These are phyloP conservation scores for Echites panduratus DNA, from an alignment of 257 asterid genomes.

Conservation along the genomic window DNA sequence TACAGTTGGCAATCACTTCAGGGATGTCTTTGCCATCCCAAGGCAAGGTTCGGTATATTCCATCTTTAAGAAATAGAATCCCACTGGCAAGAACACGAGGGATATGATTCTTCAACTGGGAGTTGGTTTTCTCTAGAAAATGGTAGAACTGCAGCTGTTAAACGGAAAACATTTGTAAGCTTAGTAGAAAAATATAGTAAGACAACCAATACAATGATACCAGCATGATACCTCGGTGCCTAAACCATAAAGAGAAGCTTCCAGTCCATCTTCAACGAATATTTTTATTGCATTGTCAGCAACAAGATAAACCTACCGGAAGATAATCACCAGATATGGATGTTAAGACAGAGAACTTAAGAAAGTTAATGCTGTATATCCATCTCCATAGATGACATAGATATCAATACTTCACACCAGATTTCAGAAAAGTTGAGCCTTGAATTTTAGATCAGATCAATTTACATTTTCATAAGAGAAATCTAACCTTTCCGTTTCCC, in stretches of 20 bases:
- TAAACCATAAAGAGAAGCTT: conserved; percentile 74
- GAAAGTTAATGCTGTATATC: not conserved
- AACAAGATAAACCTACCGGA: conserved; percentile 64
- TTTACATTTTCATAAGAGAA: not conserved
- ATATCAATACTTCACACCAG: not conserved
- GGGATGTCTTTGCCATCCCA: conserved; percentile 92
- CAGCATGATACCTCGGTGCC: conserved; percentile 78
- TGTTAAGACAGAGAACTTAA: not conserved
- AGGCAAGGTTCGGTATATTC: conserved; percentile 44
- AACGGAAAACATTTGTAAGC: conserved; percentile 6
- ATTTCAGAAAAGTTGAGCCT: not conserved
- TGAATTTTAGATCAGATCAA: not conserved
- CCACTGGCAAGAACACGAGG: conserved; percentile 85
- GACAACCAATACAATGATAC: conserved; percentile 8
- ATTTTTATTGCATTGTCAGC: conserved; percentile 72
- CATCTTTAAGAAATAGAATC: conserved; percentile 61
- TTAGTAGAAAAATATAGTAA: conserved; percentile 11
- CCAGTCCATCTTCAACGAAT: conserved; percentile 81
- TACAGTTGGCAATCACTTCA: conserved; percentile 42
- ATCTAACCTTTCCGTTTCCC: not conserved
- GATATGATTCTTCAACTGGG: conserved; percentile 63
- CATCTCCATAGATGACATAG: not conserved
- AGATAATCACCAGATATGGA: conserved; percentile 5
- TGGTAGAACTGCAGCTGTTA: conserved; percentile 79
- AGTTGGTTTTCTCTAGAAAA: conserved; percentile 43